Conservation (phyloP, 148 eudicot species). For the Vaccinium corymbosum region DNA sequence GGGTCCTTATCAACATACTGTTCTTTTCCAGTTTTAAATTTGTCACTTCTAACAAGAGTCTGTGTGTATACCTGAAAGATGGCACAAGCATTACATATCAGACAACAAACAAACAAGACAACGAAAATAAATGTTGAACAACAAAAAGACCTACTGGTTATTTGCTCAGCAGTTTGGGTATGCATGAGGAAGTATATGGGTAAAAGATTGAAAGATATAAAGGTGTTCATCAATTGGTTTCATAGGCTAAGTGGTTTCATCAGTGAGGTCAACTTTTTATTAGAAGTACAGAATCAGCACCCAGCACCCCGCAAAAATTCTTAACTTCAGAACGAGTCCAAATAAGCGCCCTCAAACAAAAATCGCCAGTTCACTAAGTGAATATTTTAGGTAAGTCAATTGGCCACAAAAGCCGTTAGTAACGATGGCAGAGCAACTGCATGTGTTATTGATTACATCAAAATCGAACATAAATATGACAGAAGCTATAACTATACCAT, state of each 20-base stretch:
- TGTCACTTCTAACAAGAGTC: constrained; percentile 61
- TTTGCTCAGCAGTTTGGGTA: not conserved
- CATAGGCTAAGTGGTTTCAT: not conserved
- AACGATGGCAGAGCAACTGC: not conserved
- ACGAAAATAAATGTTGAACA: not conserved
- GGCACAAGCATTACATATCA: constrained; percentile 14
- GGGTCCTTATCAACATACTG: constrained; percentile 42
- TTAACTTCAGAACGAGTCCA: not conserved
- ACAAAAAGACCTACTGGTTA: not conserved
- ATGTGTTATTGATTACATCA: not conserved
- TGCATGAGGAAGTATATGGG: not conserved
- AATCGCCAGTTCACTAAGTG: not conserved
- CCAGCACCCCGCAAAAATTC: not conserved
- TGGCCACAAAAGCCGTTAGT: not conserved
- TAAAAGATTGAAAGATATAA: not conserved
- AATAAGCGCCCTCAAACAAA: not conserved
- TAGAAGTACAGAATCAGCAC: not conserved
- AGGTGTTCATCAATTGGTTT: not conserved
- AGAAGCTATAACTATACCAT: not conserved
- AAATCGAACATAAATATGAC: not conserved
- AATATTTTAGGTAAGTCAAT: not conserved
- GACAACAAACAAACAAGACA: not conserved
- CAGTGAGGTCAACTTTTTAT: not conserved
- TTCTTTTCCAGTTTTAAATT: constrained; percentile 71
- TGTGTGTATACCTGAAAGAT: constrained; percentile 61